Evolutionary conservation across 1,284 basidiomycete species (phyloP).

Genomic region (Paramarasmius palmivorus): DNA sequence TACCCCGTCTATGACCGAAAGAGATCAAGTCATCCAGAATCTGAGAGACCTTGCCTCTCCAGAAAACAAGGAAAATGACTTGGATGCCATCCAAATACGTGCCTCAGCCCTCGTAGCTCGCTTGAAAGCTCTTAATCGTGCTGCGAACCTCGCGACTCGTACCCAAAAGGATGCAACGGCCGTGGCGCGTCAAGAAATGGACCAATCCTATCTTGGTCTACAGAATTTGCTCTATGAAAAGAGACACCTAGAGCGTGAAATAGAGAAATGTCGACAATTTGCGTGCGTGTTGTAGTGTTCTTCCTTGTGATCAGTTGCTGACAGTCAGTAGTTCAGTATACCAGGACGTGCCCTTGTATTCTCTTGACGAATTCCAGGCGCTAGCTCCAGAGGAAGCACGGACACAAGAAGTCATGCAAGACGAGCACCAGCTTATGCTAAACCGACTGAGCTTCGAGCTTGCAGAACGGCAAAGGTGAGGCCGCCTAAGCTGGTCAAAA

Average conservation of each 20-base stretch:
- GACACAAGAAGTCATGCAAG: conserved; percentile 55
- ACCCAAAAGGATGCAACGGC: conserved; percentile 71
- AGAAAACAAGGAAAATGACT: conserved; percentile 44
- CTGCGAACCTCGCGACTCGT: conserved; percentile 69
- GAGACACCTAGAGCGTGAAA: conserved; percentile 80
- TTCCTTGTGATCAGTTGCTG: conserved; percentile 9
- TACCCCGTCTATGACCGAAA: conserved; percentile 23
- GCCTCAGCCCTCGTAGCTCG: conserved; percentile 73
- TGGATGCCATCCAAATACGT: conserved; percentile 54
- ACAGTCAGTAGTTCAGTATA: conserved; percentile 63
- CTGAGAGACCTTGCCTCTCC: conserved; percentile 63
- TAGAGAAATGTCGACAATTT: conserved; percentile 85
- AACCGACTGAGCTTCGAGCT: conserved; percentile 81
- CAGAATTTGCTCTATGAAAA: conserved; percentile 85
- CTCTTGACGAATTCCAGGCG: conserved; percentile 60
- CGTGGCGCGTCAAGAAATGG: conserved; percentile 77
- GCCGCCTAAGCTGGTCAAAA: conserved; percentile 19
- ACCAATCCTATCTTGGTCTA: conserved; percentile 77
- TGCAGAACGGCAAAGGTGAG: conserved; percentile 76
- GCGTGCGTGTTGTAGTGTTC: conserved; percentile 52
- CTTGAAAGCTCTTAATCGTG: conserved; percentile 73
- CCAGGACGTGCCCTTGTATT: conserved; percentile 75
- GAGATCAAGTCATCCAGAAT: conserved; percentile 56
- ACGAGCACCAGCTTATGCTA: conserved; percentile 79
- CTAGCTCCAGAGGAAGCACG: conserved; percentile 69